These are phyloP conservation scores for Geotrichum restrictum DNA, from an alignment of 1,139 yeast genomes.

Conservation along the genomic window DNA sequence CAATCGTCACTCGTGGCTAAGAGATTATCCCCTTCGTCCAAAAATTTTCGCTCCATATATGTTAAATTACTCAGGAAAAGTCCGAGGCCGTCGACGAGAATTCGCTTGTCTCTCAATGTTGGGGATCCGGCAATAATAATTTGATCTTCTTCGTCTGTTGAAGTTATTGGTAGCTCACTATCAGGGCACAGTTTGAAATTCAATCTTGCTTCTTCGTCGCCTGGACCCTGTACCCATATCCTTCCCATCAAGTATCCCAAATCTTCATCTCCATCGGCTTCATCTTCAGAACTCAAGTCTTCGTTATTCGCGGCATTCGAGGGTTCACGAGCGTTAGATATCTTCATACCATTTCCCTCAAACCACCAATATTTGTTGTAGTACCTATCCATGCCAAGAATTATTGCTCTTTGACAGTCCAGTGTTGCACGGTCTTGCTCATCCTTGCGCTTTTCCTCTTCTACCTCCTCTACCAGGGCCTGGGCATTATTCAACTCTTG, in stretches of 20 bases:
- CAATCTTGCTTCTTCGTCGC: conserved; percentile 53
- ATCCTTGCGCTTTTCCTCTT: conserved; percentile 36
- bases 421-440: conserved; percentile 35
- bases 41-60: conserved; percentile 51
- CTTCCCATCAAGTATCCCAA: conserved; percentile 75
- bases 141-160: conserved; percentile 20
- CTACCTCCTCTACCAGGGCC: conserved; percentile 26
- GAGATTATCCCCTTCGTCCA: conserved; percentile 63
- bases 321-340: conserved; percentile 21
- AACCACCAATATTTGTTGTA: conserved; percentile 95
- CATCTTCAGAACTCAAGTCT: conserved; percentile 25
- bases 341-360: conserved; percentile 67
- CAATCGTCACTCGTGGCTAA: conserved; percentile 54
- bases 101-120: conserved; percentile 23
- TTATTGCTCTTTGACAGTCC: conserved; percentile 73
- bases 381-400: conserved; percentile 76
- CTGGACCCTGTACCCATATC: conserved; percentile 92
- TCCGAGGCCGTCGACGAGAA: conserved; percentile 25
- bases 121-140: conserved; percentile 38
- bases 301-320: too few species aligned
- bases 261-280: conserved; percentile 41
- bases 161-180: conserved; percentile 17
- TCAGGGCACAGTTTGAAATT: conserved; percentile 39
- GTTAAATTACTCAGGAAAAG: conserved; percentile 28
- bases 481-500: conserved; percentile 25